A percentile compares a stretch with the other conserved stretches of the same genome.
Conservation (phyloP, 2,329 filamentous ascomycete species). For the Setomelanomma holmii region DNA sequence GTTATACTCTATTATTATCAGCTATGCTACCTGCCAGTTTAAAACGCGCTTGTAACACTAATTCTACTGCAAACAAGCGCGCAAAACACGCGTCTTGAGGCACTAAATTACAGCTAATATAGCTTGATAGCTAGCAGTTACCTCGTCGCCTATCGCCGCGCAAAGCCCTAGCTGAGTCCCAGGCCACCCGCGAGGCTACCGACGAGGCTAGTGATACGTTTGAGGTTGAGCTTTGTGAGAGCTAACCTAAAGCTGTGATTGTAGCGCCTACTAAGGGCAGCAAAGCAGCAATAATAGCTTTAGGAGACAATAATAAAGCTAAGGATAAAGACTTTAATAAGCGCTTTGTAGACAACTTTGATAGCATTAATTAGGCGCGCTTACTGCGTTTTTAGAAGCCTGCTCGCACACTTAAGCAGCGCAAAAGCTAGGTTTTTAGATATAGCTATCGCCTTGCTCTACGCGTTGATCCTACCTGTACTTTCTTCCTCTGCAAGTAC, state of each 20-base stretch:
- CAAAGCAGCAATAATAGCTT: not conserved
- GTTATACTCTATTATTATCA: not conserved
- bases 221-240: not conserved
- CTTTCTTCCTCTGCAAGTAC: too few relatives aligned
- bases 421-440: too few relatives aligned
- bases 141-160: not conserved
- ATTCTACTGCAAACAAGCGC: not conserved
- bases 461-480: too few relatives aligned
- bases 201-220: not conserved
- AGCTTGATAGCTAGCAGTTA: not conserved
- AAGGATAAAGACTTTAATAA: not conserved
- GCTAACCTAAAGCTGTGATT: not conserved
- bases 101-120: not conserved
- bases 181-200: not conserved
- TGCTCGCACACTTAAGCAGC: constrained; percentile 19
- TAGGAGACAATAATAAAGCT: not conserved
- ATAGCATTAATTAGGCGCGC: constrained; percentile 14
- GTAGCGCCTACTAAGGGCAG: not conserved
- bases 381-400: constrained; percentile 29
- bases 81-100: not conserved
- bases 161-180: too few relatives aligned
- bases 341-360: not conserved
- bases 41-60: not conserved
- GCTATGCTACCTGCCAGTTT: not conserved
- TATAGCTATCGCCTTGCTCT: too few relatives aligned